A percentile compares a stretch with the other conserved stretches of the same genome.
Conservation (phyloP, 2,329 filamentous ascomycete genomes). For the Waltergamsia citrina region DNA sequence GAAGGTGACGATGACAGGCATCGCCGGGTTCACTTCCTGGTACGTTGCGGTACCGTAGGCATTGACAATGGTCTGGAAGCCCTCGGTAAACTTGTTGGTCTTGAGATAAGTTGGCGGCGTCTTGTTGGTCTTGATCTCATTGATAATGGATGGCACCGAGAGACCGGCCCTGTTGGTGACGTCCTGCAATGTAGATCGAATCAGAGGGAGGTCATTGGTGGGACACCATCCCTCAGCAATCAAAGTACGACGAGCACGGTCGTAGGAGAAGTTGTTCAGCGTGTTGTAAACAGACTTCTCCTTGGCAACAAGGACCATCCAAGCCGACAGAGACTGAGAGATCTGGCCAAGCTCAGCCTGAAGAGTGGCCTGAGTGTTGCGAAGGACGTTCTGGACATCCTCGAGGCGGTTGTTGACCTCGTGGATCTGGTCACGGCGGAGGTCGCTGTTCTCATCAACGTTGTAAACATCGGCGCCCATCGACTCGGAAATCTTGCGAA, state of each 20-base stretch:
- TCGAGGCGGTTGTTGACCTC: slow-evolving; percentile 91
- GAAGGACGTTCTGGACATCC: slow-evolving; percentile 84
- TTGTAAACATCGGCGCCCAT: slow-evolving; percentile 93
- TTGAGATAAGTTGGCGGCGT: slow-evolving; percentile 95
- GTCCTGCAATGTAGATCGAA: slow-evolving; percentile 89
- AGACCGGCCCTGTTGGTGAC: slow-evolving; percentile 93
- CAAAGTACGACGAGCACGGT: slow-evolving; percentile 87
- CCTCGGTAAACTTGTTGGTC: slow-evolving; percentile 97
- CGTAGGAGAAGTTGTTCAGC: slow-evolving; percentile 93
- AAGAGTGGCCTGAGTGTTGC: slow-evolving; percentile 90
- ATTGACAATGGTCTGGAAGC: slow-evolving; percentile 98
- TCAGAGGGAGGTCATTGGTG: slow-evolving; percentile 78
- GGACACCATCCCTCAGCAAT: slow-evolving; percentile 98
- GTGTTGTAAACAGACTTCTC: slow-evolving; percentile 97
- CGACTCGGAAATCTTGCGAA: slow-evolving; percentile 96
- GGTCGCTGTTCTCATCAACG: slow-evolving; percentile 94
- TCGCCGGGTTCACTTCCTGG: slow-evolving; percentile 89
- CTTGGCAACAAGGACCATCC: slow-evolving; percentile 97
- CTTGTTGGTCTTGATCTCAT: slow-evolving; percentile 94
- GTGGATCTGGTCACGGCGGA: slow-evolving; percentile 90
- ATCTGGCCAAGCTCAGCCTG: slow-evolving; percentile 92
- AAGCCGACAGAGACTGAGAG: slow-evolving; percentile 81
- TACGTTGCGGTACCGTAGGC: slow-evolving; percentile 98
- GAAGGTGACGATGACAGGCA: slow-evolving; percentile 94
- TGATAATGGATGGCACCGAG: slow-evolving; percentile 97